Evolutionary conservation across 441 rosid genomes (phyloP), one percentile per base, ranked within the genome.

Genomic region (Mallotus repandus): DNA sequence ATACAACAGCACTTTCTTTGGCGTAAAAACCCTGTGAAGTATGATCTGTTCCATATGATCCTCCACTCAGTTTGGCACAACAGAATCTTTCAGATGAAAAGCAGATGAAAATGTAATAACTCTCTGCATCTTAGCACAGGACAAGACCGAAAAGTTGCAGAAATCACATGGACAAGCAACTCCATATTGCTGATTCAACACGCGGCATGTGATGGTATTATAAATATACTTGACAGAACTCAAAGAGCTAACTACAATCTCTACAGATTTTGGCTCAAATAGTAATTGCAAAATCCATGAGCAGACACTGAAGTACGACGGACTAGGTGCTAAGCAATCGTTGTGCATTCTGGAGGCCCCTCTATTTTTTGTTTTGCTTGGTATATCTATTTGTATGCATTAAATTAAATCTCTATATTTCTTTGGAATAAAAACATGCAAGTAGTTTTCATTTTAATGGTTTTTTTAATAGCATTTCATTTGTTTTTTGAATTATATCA

Each of bases 31-130:
- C 93, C 93, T 38, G 35, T 81, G 55, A 91, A 85, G 79, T 87
- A 81, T 58, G 96, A 91, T 71, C 68, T 89, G 63, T 89, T 91
- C 57, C 89, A 89, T 79, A 89, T 87, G 92, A 78, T 85, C 53
- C 92, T 91, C 71, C 92, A 89, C 72, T 89, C 97, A 0, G 70
- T 89, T 66, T 89, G 97, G 97, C 76, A 83, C 82, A 89, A 76
- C 71, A 81, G 92, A 78, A 78, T 91, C 65, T 82, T 83, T 61
- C 88, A 80, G 69, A 62, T 84, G 32, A 79, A 78, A 78, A 45
- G 63, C 72, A 60, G 79, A 77, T 81, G 80, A 85, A 41, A 50
- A 53, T 52, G 71, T 61, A 9, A 2, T 18, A 48, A n/a, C 16
- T 10, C 2, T 10, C 21, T 7, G 4, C 15, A 38, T 62, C 63